Conservation (phyloP, 2,329 filamentous ascomycete genomes). For the Zalaria obscura region DNA sequence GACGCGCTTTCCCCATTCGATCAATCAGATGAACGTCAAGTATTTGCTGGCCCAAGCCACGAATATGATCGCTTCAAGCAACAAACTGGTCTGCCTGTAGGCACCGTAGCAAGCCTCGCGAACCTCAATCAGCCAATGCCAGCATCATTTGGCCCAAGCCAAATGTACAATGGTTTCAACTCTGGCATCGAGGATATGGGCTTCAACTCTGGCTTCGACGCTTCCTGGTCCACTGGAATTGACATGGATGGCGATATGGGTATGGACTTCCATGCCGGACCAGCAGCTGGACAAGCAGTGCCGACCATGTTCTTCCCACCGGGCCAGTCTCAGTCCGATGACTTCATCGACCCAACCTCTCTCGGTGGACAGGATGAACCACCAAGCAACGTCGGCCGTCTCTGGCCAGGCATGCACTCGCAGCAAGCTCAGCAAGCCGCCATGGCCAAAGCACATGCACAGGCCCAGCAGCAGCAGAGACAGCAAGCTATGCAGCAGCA, state of each 20-base stretch:
- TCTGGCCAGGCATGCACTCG: conserved; percentile 90
- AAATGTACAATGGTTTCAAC: conserved; percentile 47
- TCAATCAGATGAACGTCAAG: conserved; percentile 18
- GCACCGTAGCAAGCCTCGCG: conserved; percentile 66
- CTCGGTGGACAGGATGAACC: conserved; percentile 51
- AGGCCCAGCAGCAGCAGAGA: conserved; percentile 36
- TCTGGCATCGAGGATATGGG: conserved; percentile 55
- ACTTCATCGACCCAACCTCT: conserved; percentile 60
- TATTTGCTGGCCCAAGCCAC: conserved; percentile 54
- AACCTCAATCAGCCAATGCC: conserved; percentile 45
- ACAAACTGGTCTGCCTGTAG: conserved; percentile 81
- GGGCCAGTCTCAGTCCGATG: conserved; percentile 23
- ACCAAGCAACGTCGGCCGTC: conserved; percentile 45
- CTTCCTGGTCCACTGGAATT: conserved; percentile 38
- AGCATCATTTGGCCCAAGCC: conserved; percentile 32
- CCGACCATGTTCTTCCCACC: conserved; percentile 50
- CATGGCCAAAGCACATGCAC: conserved; percentile 42
- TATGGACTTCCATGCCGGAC: conserved; percentile 41
- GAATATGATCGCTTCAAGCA: conserved; percentile 93
- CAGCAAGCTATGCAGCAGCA: conserved; percentile 16
- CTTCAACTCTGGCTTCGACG: conserved; percentile 43
- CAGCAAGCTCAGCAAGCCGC: conserved; percentile 54
- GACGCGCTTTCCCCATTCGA: conserved; percentile 17
- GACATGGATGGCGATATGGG: conserved; percentile 49
- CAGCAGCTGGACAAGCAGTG: conserved; percentile 33